These are phyloP conservation scores for Neurospora crassa DNA, from an alignment of 2,329 filamentous ascomycete genomes.

Conservation along the genomic window DNA sequence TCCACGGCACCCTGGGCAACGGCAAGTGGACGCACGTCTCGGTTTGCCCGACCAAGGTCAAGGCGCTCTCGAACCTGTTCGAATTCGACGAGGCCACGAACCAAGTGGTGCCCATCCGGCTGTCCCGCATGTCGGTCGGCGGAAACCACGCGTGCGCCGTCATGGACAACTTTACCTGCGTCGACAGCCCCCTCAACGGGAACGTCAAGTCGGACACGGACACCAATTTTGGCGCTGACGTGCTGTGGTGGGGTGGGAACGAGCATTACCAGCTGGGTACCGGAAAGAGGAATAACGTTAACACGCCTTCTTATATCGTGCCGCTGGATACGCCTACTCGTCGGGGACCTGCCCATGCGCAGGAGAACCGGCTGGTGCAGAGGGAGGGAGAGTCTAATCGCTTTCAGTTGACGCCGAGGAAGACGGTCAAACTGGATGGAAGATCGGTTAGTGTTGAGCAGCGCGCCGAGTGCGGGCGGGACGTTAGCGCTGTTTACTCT, in stretches of 20 bases:
- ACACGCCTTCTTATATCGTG: conserved; percentile 67
- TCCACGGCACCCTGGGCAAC: conserved; percentile 73
- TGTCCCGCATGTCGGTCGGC: conserved; percentile 71
- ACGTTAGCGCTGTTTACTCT: conserved; percentile 77
- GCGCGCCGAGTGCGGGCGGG: conserved; percentile 76
- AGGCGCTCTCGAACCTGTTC: conserved; percentile 69
- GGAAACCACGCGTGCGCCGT: conserved; percentile 72
- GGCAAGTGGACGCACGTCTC: conserved; percentile 88
- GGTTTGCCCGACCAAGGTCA: conserved; percentile 66
- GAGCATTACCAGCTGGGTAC: conserved; percentile 90
- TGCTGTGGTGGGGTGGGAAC: conserved; percentile 91
- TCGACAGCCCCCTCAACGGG: conserved; percentile 33
- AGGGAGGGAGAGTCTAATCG: conserved; percentile 57
- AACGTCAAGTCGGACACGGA: conserved; percentile 48
- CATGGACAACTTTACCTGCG: conserved; percentile 69
- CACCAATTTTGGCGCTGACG: conserved; percentile 81
- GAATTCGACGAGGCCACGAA: conserved; percentile 75
- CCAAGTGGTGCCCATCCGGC: conserved; percentile 64
- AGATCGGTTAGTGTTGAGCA: conserved; percentile 72
- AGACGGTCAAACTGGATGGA: conserved; percentile 56
- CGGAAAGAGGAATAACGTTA: conserved; percentile 74
- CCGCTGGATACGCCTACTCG: conserved; percentile 50
- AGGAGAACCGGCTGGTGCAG: conserved; percentile 27
- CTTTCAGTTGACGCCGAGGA: conserved; percentile 70
- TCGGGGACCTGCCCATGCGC: conserved; percentile 37